phyloP scores from a whole-genome alignment of 1,284 basidiomycete species.

The Termitomyces sp. region DNA sequence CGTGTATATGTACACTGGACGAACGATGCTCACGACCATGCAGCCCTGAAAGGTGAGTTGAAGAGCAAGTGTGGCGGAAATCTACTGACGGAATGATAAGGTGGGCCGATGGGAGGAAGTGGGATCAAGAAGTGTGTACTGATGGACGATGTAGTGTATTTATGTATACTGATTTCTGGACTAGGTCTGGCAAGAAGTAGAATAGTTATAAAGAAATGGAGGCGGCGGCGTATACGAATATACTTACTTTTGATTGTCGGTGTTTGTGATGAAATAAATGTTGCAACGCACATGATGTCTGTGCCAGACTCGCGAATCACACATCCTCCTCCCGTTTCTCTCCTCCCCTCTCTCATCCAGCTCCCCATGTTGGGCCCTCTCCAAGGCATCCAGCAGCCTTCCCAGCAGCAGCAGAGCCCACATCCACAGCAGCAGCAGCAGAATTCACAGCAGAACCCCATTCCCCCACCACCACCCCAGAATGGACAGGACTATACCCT shows the following conservation, averaged over 20 bases:
- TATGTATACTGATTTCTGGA: slow-evolving; percentile 14
- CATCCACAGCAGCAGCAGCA: slow-evolving; percentile 52
- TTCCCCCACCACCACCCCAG: slow-evolving; percentile 69
- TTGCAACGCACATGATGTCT: slow-evolving; percentile 17
- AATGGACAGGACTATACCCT: slow-evolving; percentile 88
- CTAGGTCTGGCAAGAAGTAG: slow-evolving; percentile 71
- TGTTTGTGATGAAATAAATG: slow-evolving; percentile 22
- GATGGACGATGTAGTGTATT: slow-evolving; percentile 3
- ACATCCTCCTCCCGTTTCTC: slow-evolving; percentile 27
- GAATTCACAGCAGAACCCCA: slow-evolving; percentile 53
- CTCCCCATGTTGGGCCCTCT: slow-evolving; percentile 67
- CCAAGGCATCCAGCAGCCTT: slow-evolving; percentile 54
- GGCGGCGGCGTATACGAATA: no score
- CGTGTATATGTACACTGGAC: neutral
- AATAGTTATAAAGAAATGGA: no score
- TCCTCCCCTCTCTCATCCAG: slow-evolving; percentile 36
- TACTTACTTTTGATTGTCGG: slow-evolving; percentile 18
- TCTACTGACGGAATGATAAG: slow-evolving; percentile 37
- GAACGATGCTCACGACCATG: slow-evolving; percentile 1
- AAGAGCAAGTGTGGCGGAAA: neutral
- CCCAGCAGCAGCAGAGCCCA: slow-evolving; percentile 53
- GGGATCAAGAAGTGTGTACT: slow-evolving; percentile 77
- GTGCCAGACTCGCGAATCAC: slow-evolving; percentile 20
- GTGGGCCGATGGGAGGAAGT: slow-evolving; percentile 57
- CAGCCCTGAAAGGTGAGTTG: slow-evolving; percentile 60